Evolutionary conservation across 2,329 filamentous ascomycete genomes (phyloP).

Genomic region (Endoconidiophora polonica): DNA sequence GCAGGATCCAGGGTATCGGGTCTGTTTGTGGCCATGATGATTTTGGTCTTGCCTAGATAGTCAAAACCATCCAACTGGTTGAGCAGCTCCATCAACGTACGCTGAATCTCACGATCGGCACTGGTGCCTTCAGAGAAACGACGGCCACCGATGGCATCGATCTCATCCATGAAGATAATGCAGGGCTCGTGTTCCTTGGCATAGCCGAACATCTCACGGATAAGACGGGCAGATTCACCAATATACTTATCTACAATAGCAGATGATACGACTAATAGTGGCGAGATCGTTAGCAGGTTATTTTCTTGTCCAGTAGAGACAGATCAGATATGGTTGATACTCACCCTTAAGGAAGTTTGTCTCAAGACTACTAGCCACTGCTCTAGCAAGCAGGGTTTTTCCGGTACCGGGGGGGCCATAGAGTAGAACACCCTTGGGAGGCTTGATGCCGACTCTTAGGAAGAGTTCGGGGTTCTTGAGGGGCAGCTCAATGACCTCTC

Average conservation of each 20-base stretch:
- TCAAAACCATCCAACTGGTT: conserved; percentile 99
- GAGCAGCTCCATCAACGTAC: conserved; percentile 94
- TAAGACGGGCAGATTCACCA: conserved; percentile 89
- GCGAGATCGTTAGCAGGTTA: conserved; percentile 11
- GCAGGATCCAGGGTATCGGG: conserved; percentile 92
- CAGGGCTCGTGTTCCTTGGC: conserved; percentile 98
- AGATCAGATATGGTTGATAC: conserved; percentile 13
- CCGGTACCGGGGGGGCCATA: conserved; percentile 95
- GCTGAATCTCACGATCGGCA: conserved; percentile 93
- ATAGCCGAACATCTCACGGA: conserved; percentile 99
- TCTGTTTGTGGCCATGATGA: conserved; percentile 98
- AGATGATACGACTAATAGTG: conserved; percentile 68
- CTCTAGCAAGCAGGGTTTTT: conserved; percentile 86
- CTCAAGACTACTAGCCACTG: conserved; percentile 88
- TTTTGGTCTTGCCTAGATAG: conserved; percentile 98
- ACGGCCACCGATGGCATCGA: conserved; percentile 92
- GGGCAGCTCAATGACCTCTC: conserved; percentile 94
- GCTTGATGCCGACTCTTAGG: conserved; percentile 92
- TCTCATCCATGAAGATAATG: conserved; percentile 99
- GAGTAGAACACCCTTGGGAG: conserved; percentile 88
- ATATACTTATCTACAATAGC: conserved; percentile 99
- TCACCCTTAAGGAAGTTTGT: conserved; percentile 96
- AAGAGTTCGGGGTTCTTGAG: conserved; percentile 98
- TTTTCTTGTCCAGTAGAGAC: neutral
- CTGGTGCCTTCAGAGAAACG: conserved; percentile 95